Base-by-base conservation (phyloP, 2,329 filamentous ascomycete genomes). In the Neopestalotiopsis rosae region DNA sequence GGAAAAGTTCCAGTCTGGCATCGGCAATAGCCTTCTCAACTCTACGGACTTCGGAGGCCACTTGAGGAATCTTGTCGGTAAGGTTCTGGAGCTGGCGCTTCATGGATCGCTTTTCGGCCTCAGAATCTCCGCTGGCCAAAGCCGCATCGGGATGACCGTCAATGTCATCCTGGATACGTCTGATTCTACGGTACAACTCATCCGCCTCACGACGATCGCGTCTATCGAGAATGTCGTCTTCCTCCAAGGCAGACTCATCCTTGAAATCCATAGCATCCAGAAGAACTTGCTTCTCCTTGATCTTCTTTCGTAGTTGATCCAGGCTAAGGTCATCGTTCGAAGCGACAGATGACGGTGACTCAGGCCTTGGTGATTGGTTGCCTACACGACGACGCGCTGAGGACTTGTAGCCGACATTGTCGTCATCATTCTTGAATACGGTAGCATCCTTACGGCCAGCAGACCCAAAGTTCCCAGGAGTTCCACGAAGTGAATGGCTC, bases 211-310 rank as follows among this genome's bases (percentile, higher is more conserved):
- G 92, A 67, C 94, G 90, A 79, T 99, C 96, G 71, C 94, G 90
- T 66, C 95, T 90, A 78, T 99, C 96, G 58, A 98, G 88, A 20
- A 93, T 90, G 74, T 98, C 95, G 72, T 99, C 95, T 77, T 98
- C 93, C 75, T 99, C 96, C 4, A 90, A 88, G 49, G 91, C 90
- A 77, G 93, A 94, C 82, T 98, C 95, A 74, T 98, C 96, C 71
- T 93, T 92, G 80, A 98, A 98, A 78, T 99, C 96, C 83, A 98
- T 95, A 0, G 96, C 96, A 81, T 99, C 95, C 14, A 99, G 85
- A 71, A 99, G 86, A 57, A 99, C 91, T 80, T 98, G 94, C 82
- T 97, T 96, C 84, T 99, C 96, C 68, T 91, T 91, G 69, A 99
- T 94, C 79, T 93, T 94, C 85, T 99, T 99, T 74, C 89, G 91